Base-by-base conservation (phyloP, 805 yeast genomes). In the Cyberlindnera euphorbiiphila region DNA sequence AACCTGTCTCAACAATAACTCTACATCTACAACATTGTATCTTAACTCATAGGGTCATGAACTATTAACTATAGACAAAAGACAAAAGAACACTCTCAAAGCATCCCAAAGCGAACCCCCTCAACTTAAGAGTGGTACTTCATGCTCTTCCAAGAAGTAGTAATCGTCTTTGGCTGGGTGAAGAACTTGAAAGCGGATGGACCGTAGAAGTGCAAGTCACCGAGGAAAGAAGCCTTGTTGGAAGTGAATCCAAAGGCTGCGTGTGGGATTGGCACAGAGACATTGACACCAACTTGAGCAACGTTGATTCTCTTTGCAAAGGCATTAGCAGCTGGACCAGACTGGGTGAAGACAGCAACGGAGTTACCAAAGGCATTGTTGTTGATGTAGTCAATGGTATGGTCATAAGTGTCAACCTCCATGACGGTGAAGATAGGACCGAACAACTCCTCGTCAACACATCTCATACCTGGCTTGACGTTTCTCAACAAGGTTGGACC, bases 191-290 rank as follows among this genome's bases (percentile, higher is more conserved):
- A 63, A 31, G 88, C 88, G 6, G 81, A 68, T 64, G 81, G 78
- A 46, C 91, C 91, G 64, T 82, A 82, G 66, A 82, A 83, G 68
- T 81, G 83, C 68, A 82, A 73, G 59, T 82, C 88, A 36, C 91
- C 91, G 47, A 82, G 65, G 76, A 83, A 81, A 9, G 86, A 79
- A 33, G 77, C 84, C 66, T 79, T 80, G 64, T 77, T 77, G 15
- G 89, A 88, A 12, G 91, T 82, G 69, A 82, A 82, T 9, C 86
- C 80, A 61, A 82, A 81, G 81, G 81, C 78, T 40, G 89, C 89
- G 58, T 81, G 69, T 41, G 89, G 89, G 25, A 82, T 88, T 13
- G 91, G 91, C 40, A 82, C 79, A 15, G 86, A 85, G 22, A 81
- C 85, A 57, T 82, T 82, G 49, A 82, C 66, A 46, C 91, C 91